Evolutionary conservation across 2,329 filamentous ascomycete genomes (phyloP).

Genomic region (Alternaria arbusti): DNA sequence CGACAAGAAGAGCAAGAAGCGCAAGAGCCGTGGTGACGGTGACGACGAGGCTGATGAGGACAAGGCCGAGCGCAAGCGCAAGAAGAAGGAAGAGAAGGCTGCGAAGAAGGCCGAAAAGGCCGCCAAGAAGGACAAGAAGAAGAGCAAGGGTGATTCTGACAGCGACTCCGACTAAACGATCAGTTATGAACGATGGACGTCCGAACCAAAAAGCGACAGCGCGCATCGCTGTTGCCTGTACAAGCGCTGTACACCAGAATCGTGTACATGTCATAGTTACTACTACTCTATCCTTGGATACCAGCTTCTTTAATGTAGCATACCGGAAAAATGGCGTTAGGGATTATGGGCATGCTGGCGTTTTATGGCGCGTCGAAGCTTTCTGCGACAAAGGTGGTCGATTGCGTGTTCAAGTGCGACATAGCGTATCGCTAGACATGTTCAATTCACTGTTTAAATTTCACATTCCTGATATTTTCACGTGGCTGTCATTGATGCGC

Average conservation of each 20-base stretch:
- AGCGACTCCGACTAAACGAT: constrained; percentile 41
- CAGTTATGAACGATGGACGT: constrained; percentile 22
- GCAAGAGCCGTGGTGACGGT: constrained; percentile 57
- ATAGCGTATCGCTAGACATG: constrained; percentile 24
- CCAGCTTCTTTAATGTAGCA: constrained; percentile 43
- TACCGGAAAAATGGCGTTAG: constrained; percentile 42
- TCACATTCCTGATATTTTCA: constrained; percentile 18
- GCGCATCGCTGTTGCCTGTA: constrained; percentile 18
- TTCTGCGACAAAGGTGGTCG: constrained; percentile 35
- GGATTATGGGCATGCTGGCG: constrained; percentile 42
- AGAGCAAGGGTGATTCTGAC: constrained; percentile 37
- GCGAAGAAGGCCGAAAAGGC: constrained; percentile 40
- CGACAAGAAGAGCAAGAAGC: constrained; percentile 50
- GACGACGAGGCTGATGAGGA: constrained; percentile 55
- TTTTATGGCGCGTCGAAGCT: constrained; percentile 38
- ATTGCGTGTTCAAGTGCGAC: constrained; percentile 29
- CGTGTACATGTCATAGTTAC: constrained; percentile 32
- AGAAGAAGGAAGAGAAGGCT: constrained; percentile 75
- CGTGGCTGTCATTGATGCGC: neutral
- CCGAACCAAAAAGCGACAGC: constrained; percentile 19
- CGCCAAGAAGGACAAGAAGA: constrained; percentile 41
- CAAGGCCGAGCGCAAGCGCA: constrained; percentile 60
- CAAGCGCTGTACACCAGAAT: constrained; percentile 20
- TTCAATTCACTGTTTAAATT: constrained; percentile 28
- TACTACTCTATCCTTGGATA: constrained; percentile 33